Evolutionary conservation across 2,329 filamentous ascomycete genomes (phyloP).

Genomic region (Stagonosporopsis vannaccii): DNA sequence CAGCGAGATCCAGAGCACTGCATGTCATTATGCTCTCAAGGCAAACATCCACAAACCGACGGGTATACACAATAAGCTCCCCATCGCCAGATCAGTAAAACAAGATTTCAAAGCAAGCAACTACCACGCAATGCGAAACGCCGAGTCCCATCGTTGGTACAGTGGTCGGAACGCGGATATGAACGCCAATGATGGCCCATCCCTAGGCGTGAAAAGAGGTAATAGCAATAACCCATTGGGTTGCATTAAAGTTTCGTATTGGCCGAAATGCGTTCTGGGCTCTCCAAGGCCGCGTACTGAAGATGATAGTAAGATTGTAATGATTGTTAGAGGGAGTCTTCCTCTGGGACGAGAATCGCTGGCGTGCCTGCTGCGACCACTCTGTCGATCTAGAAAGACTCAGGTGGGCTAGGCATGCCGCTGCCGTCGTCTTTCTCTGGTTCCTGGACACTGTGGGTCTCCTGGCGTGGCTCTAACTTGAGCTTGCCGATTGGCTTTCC

Average conservation of each 20-base stretch:
- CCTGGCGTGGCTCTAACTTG: slow-evolving; percentile 62
- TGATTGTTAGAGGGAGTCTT: slow-evolving; percentile 1
- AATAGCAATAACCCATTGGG: slow-evolving; percentile 5
- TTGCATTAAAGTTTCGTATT: slow-evolving; percentile 15
- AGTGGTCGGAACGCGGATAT: slow-evolving; percentile 2
- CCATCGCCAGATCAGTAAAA: slow-evolving; percentile 26
- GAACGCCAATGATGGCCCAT: slow-evolving; percentile 7
- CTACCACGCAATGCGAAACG: slow-evolving; percentile 24
- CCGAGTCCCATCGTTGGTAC: slow-evolving; percentile 20
- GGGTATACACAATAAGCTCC: slow-evolving; percentile 46
- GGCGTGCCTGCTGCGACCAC: not conserved
- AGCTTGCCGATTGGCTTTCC: slow-evolving; percentile 65
- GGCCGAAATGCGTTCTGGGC: slow-evolving; percentile 1
- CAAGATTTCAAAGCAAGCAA: slow-evolving; percentile 16
- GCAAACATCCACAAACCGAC: slow-evolving; percentile 30
- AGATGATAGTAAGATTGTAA: slow-evolving; percentile 11
- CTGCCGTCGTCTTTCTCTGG: slow-evolving; percentile 73
- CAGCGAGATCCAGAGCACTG: slow-evolving; percentile 10
- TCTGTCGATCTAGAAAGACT: slow-evolving; percentile 61
- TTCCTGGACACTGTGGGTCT: slow-evolving; percentile 65
- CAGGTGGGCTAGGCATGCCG: slow-evolving; percentile 83
- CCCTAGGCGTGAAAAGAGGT: slow-evolving; percentile 13
- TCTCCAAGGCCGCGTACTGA: slow-evolving; percentile 1
- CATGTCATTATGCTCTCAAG: slow-evolving; percentile 22
- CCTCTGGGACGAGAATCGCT: not conserved